These are phyloP conservation scores for Plasmodium knowlesi DNA, from an alignment of 169 alveolate genomes.

Conservation along the genomic window DNA sequence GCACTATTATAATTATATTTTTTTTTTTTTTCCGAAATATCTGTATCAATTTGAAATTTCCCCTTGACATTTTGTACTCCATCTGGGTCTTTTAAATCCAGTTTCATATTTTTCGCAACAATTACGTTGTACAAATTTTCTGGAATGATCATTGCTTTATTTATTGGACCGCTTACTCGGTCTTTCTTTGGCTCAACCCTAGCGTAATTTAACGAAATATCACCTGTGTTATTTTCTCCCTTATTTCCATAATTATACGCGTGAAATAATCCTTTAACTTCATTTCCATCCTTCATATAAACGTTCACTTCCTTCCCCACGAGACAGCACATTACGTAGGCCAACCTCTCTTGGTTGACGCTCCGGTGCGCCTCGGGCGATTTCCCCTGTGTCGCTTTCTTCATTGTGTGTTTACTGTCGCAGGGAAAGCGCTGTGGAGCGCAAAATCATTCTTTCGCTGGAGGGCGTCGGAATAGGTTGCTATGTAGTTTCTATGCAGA, in stretches of 20 bases:
- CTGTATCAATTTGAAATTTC: conserved; percentile 58
- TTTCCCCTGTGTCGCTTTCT: conserved; percentile 16
- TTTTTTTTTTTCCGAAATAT: conserved; percentile 49
- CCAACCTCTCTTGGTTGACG: conserved; percentile 35
- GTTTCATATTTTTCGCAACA: conserved; percentile 50
- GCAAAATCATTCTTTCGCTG: not conserved
- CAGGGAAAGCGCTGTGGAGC: not conserved
- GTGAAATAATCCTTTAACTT: conserved; percentile 53
- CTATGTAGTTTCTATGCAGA: not conserved
- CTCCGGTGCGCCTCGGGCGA: conserved; percentile 3
- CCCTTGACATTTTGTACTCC: conserved; percentile 12
- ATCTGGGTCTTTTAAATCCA: conserved; percentile 70
- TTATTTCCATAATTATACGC: conserved; percentile 30
- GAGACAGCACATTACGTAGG: conserved; percentile 49
- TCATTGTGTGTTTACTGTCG: conserved; percentile 26
- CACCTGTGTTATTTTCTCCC: conserved; percentile 19
- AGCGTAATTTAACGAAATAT: conserved; percentile 59
- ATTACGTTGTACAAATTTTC: conserved; percentile 39
- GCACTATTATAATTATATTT: conserved; percentile 29
- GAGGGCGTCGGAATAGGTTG: not conserved
- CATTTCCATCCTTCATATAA: conserved; percentile 73
- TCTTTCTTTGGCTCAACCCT: conserved; percentile 37
- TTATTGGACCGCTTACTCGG: conserved; percentile 59
- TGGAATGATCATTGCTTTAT: conserved; percentile 64
- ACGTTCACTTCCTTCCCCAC: conserved; percentile 67